Evolutionary conservation across 768 basidiomycete genomes (phyloP).

Genomic region (Mycena latifolia): DNA sequence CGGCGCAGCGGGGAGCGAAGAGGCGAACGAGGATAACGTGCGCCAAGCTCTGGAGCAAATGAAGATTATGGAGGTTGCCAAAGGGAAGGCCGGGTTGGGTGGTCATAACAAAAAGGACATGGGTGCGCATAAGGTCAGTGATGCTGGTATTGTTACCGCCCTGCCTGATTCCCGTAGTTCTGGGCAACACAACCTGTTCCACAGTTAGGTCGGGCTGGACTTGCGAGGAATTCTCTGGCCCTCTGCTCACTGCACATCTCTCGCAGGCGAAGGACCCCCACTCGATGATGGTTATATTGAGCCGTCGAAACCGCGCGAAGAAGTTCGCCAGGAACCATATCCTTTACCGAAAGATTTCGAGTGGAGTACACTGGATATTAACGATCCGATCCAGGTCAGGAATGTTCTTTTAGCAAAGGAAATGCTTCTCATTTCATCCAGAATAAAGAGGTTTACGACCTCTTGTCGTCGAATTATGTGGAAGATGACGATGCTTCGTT

Average conservation of each 20-base stretch:
- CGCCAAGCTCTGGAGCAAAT: conserved; percentile 79
- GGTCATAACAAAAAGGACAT: conserved; percentile 84
- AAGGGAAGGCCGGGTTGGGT: conserved; percentile 83
- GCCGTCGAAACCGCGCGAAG: conserved; percentile 75
- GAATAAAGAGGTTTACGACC: conserved; percentile 92
- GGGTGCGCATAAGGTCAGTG: conserved; percentile 88
- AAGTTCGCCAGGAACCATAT: conserved; percentile 91
- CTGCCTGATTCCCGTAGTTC: conserved; percentile 66
- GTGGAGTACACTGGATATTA: conserved; percentile 88
- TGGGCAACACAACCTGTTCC: conserved; percentile 98
- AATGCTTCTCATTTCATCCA: conserved; percentile 47
- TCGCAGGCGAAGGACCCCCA: conserved; percentile 71
- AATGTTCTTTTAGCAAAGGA: neutral
- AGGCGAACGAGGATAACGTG: conserved; percentile 75
- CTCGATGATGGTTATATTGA: conserved; percentile 92
- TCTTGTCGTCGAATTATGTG: conserved; percentile 94
- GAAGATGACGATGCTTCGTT: conserved; percentile 98
- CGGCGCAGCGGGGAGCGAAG: conserved; percentile 56
- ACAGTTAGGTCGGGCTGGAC: conserved; percentile 68
- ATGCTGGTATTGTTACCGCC: neutral
- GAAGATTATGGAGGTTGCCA: conserved; percentile 87
- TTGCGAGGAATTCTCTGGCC: neutral
- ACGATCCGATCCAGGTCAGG: conserved; percentile 78
- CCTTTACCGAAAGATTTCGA: conserved; percentile 93
- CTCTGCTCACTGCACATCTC: neutral